These are phyloP conservation scores for Platismatia glauca DNA, from an alignment of 495 filamentous ascomycete species.

Conservation along the genomic window DNA sequence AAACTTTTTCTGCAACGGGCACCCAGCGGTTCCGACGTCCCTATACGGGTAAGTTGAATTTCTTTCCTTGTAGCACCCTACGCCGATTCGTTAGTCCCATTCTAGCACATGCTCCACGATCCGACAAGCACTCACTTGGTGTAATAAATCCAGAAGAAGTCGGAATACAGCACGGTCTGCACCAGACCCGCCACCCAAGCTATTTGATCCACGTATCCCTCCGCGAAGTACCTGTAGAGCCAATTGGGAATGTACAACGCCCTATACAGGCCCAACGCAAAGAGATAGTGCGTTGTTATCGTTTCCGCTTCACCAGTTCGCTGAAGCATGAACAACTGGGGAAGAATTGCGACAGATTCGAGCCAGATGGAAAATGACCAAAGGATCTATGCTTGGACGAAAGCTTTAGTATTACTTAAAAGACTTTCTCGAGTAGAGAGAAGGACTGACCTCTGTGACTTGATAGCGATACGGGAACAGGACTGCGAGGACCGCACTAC, in stretches of 20 bases:
- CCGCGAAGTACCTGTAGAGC: conserved; percentile 78
- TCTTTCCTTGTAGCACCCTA: conserved; percentile 76
- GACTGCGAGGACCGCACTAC: conserved; percentile 66
- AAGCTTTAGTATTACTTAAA: background rate
- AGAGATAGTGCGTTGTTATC: conserved; percentile 97
- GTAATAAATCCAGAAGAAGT: conserved; percentile 99
- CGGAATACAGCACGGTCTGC: conserved; percentile 91
- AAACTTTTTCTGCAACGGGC: background rate
- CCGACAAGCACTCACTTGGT: conserved; percentile 55
- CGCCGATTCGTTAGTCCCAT: conserved; percentile 18
- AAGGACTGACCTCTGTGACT: conserved; percentile 43
- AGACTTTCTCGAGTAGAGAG: background rate
- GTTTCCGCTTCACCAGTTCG: conserved; percentile 95
- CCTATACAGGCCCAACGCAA: conserved; percentile 83
- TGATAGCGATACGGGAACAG: conserved; percentile 79
- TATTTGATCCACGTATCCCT: conserved; percentile 69
- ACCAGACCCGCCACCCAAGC: conserved; percentile 78
- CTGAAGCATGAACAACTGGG: conserved; percentile 96
- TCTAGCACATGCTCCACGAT: conserved; percentile 14
- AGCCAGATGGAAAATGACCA: conserved; percentile 99
- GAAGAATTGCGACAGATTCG: conserved; percentile 90
- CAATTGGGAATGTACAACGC: conserved; percentile 98
- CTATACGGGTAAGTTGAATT: conserved; percentile 78
- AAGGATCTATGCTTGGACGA: conserved; percentile 50
- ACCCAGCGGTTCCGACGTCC: background rate